These are phyloP conservation scores for Metschnikowia picachoensis DNA, from an alignment of 805 yeast genomes.

Conservation along the genomic window DNA sequence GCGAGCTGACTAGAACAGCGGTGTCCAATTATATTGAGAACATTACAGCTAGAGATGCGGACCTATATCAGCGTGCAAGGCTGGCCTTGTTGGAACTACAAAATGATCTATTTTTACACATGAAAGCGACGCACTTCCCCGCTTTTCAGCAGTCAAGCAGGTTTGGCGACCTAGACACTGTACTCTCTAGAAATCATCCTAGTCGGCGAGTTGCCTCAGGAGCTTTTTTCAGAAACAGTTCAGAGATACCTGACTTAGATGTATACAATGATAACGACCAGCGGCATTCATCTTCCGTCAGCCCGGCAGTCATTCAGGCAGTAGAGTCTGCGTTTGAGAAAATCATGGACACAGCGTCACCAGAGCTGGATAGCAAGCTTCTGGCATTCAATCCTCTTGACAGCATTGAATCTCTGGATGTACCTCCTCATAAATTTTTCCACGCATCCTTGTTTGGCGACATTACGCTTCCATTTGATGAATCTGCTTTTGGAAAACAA, in stretches of 20 bases:
- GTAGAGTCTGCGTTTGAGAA: conserved; percentile 66
- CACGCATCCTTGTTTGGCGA: conserved; percentile 10
- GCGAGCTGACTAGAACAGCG: background rate
- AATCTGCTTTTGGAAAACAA: conserved; percentile 2
- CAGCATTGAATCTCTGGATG: background rate
- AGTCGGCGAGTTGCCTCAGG: conserved; percentile 6
- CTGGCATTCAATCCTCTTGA: background rate
- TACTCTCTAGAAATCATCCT: background rate
- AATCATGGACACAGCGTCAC: conserved; percentile 39
- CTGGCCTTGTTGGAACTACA: conserved; percentile 59
- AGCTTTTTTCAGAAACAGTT: background rate
- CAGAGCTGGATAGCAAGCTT: conserved; percentile 2
- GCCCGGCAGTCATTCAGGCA: conserved; percentile 50
- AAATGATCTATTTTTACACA: conserved; percentile 42
- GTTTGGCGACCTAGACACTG: conserved; percentile 13
- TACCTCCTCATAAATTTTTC: conserved; percentile 2
- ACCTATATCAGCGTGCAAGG: conserved; percentile 51
- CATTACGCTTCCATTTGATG: background rate
- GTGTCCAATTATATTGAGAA: conserved; percentile 11
- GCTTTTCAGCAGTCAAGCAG: conserved; percentile 54
- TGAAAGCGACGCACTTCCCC: conserved; percentile 53
- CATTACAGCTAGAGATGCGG: conserved; percentile 4
- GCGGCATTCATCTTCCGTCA: conserved; percentile 19
- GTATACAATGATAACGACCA: background rate
- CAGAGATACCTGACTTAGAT: no score